A percentile compares a stretch with the other conserved stretches of the same genome.
Conservation (phyloP, 441 rosid species). For the Syzygium syzygioides region DNA sequence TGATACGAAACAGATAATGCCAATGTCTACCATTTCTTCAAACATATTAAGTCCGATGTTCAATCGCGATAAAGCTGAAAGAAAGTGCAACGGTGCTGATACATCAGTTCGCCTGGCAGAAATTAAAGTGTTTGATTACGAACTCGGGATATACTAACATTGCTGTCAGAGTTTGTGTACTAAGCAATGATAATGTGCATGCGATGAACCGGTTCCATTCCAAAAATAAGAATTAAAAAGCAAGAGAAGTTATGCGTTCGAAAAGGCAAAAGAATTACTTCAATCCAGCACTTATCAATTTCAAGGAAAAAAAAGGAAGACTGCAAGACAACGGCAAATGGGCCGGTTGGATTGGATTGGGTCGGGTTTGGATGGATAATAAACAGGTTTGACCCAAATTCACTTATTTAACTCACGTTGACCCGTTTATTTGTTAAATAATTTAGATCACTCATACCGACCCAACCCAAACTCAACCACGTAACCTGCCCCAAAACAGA, state of each 20-base stretch:
- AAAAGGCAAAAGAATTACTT: neutral
- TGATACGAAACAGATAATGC: neutral
- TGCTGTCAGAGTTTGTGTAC: neutral
- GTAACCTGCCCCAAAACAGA: neutral
- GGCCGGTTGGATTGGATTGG: too few species aligned
- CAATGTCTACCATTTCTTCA: neutral
- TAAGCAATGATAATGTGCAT: neutral
- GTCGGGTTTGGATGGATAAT: fast-evolving
- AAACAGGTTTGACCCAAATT: too few species aligned
- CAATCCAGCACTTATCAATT: neutral
- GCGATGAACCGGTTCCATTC: neutral
- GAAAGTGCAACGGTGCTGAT: neutral
- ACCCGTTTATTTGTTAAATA: too few species aligned
- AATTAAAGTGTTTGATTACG: neutral
- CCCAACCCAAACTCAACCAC: neutral
- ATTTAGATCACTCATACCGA: neutral
- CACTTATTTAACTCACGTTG: too few species aligned
- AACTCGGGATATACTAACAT: neutral
- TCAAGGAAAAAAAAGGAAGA: neutral
- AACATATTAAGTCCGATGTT: neutral
- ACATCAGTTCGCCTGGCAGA: neutral
- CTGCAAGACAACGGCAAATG: neutral
- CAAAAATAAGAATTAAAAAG: neutral
- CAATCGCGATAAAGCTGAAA: neutral
- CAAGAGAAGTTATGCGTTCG: neutral